phyloP scores from a whole-genome alignment of 2,329 filamentous ascomycete genomes.

The Fusarium ramigenum region DNA sequence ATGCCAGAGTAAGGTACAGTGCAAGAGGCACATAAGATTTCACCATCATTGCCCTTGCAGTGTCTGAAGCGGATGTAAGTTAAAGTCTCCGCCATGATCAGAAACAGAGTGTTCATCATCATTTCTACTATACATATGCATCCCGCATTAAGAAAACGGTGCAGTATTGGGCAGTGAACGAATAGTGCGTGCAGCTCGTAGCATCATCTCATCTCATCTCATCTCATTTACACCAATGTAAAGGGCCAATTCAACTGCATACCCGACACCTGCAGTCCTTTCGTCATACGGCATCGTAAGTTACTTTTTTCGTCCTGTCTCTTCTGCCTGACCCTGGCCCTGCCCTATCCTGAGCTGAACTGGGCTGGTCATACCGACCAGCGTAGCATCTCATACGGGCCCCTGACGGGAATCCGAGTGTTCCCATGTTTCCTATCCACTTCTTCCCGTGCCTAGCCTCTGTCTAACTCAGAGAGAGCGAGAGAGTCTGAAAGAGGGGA shows the following conservation, averaged over 20 bases:
- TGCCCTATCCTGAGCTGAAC: neutral
- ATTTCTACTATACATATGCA: neutral
- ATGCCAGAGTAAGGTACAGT: neutral
- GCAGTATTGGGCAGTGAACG: neutral
- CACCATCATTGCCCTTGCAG: neutral
- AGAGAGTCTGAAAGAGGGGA: neutral
- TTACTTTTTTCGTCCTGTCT: neutral
- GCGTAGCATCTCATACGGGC: neutral
- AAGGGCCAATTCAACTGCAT: conserved; percentile 15
- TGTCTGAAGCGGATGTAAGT: neutral
- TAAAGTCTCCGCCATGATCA: neutral
- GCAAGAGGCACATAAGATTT: neutral
- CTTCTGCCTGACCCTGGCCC: neutral
- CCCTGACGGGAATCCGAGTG: neutral
- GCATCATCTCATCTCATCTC: neutral
- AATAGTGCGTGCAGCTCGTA: conserved; percentile 1
- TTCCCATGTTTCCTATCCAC: conserved; percentile 30
- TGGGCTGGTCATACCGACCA: neutral
- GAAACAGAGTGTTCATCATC: conserved; percentile 2
- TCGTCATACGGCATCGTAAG: conserved; percentile 15
- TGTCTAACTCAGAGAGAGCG: neutral
- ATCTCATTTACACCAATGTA: conserved; percentile 11
- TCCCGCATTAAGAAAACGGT: neutral
- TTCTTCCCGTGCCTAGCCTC: conserved; percentile 29
- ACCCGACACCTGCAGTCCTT: conserved; percentile 8